A percentile compares a stretch with the other conserved stretches of the same genome.
These are phyloP conservation scores for Drechslera avenae DNA, from an alignment of 2,329 filamentous ascomycete genomes.

Conservation along the genomic window DNA sequence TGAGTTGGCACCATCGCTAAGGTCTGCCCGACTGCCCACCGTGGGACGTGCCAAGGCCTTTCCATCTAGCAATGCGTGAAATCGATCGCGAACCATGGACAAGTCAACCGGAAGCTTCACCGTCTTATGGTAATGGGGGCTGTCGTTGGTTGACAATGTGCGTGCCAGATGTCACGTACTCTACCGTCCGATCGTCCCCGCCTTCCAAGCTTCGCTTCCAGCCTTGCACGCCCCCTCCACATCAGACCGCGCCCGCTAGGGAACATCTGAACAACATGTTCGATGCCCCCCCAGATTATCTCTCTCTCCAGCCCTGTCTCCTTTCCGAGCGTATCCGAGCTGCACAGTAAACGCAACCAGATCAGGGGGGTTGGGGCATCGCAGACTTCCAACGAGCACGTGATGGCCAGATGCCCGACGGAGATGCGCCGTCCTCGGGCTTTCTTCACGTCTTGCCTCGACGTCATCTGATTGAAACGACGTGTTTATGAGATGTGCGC, in stretches of 20 bases:
- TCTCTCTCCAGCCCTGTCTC: background rate
- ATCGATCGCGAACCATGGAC: constrained; percentile 4
- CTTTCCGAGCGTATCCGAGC: background rate
- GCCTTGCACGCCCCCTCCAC: constrained; percentile 8
- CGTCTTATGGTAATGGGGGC: constrained; percentile 2
- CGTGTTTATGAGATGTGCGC: background rate
- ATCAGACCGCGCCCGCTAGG: background rate
- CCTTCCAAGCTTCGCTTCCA: constrained; percentile 9
- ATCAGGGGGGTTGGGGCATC: background rate
- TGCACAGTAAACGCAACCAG: background rate
- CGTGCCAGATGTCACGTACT: background rate
- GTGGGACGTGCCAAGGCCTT: constrained; percentile 19
- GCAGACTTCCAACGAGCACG: background rate
- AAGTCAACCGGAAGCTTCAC: background rate
- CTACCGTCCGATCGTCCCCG: background rate
- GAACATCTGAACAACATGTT: background rate
- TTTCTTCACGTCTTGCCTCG: background rate
- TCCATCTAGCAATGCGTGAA: constrained; percentile 3
- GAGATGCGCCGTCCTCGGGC: background rate
- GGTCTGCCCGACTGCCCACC: constrained; percentile 28
- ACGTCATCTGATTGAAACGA: background rate
- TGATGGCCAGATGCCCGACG: background rate
- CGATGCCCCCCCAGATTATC: background rate
- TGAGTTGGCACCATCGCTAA: constrained; percentile 46
- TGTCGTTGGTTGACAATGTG: background rate